Evolutionary conservation across 306 rosid species (phyloP), one percentile per base, ranked within the genome.

Genomic region (Prunus padus): DNA sequence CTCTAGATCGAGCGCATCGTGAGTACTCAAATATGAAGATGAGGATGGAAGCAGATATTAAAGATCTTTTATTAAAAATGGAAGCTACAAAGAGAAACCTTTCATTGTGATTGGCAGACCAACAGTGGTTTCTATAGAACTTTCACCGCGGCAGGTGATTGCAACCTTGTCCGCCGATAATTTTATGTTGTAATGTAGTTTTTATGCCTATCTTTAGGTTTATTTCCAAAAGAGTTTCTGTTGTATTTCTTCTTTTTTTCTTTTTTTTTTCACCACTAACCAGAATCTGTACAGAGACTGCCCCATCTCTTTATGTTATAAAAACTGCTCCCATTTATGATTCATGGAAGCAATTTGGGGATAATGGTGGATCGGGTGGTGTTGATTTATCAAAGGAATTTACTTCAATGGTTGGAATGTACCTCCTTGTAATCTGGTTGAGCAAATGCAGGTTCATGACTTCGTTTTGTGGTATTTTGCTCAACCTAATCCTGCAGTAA

Each of bases 21-120:
- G 99, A 96, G 74, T 96, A 96, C 84, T 85, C 85, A 67, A 84
- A 77, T 80, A 90, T 96, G 97, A 96, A 92, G 86, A 64, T 20
- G 89, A 88, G 98, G 77, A 96, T 96, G 99, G 93, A 96, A 69
- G 81, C 92, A 6, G 99, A 96, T 75, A 92, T 96, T 16, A 92
- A 87, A 81, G 96, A 92, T 84, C 88, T 96, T 64, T 75, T 96
- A 25, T 60, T 89, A 77, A 96, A 92, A 84, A 96, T 96, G 99
- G 99, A 96, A 85, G 93, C 98, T 19, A 92, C 98, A 60, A 92
- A 92, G 84, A 82, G 89, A 77, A 92, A 91, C 82, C 88, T 90
- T 76, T 85, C 93, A 22, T 72, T 86, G 83, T 92, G 85, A 91
- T 68, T 68, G 37, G 72, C 75, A 40, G 84, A 55, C 12, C 13